Percentiles rank a stretch among this genome's conserved stretches.
phyloP scores from a whole-genome alignment of 208 protist species.

The Leishmania martiniquensis region DNA sequence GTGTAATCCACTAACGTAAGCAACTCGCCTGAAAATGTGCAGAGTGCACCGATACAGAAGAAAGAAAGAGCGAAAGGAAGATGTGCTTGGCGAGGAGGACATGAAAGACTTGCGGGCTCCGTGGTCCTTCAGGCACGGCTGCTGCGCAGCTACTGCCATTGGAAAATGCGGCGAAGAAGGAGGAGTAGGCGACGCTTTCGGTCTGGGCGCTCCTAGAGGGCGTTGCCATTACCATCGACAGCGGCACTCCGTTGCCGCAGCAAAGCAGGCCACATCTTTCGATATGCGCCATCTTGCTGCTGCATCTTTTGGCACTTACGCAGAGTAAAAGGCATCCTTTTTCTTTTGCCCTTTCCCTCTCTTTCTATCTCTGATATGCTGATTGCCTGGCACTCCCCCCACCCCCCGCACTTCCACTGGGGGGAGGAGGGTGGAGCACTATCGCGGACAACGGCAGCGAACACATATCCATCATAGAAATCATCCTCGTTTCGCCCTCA shows the following conservation, averaged over 20 bases:
- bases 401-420: neutral
- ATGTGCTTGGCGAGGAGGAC: neutral
- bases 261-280: neutral
- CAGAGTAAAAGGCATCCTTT: neutral
- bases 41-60: neutral
- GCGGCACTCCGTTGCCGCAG: neutral
- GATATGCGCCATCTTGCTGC: neutral
- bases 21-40: neutral
- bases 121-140: neutral
- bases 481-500: neutral
- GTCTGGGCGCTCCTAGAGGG: neutral
- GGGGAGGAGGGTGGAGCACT: too few species aligned
- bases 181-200: neutral
- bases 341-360: neutral
- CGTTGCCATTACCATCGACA: neutral
- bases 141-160: neutral
- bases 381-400: neutral
- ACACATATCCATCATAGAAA: neutral
- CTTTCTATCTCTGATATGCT: neutral
- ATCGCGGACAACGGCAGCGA: neutral
- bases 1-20: neutral
- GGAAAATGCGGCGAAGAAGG: neutral
- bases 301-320: neutral
- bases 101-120: neutral
- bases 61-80: neutral